Evolutionary conservation across 2,329 filamentous ascomycete genomes (phyloP).

Genomic region (Trichocomaceae sp.): DNA sequence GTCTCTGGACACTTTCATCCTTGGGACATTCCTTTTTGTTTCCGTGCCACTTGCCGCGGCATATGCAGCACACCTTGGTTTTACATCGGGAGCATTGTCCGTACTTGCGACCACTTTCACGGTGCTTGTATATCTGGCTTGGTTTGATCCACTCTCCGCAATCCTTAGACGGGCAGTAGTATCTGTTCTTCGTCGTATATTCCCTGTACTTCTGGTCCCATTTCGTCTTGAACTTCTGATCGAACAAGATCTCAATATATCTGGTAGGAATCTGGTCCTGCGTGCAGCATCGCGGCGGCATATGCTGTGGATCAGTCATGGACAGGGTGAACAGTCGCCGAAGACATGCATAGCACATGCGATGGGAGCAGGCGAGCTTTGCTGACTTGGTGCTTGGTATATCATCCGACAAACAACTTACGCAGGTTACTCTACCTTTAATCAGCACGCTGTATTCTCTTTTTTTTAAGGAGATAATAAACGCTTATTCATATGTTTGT

Average conservation of each 20-base stretch:
- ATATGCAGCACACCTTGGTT: conserved; percentile 66
- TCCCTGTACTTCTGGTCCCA: conserved; percentile 81
- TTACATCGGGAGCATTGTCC: conserved; percentile 66
- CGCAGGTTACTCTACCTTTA: conserved; percentile 57
- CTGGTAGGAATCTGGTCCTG: conserved; percentile 65
- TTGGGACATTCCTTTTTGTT: conserved; percentile 57
- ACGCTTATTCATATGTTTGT: neutral
- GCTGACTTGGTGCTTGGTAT: conserved; percentile 57
- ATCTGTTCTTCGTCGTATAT: conserved; percentile 63
- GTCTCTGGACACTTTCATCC: conserved; percentile 31
- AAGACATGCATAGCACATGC: conserved; percentile 73
- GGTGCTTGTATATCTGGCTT: conserved; percentile 55
- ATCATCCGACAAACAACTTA: conserved; percentile 64
- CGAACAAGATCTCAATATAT: conserved; percentile 70
- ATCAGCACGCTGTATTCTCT: neutral
- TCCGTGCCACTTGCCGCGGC: conserved; percentile 68
- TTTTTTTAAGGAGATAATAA: neutral
- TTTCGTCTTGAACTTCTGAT: conserved; percentile 63
- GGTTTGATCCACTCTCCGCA: conserved; percentile 80
- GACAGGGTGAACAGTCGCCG: conserved; percentile 69
- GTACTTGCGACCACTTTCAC: conserved; percentile 52
- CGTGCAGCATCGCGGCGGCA: conserved; percentile 80
- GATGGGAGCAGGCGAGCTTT: conserved; percentile 70
- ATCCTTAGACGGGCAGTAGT: conserved; percentile 66
- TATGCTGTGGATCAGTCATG: conserved; percentile 64